A percentile compares a stretch with the other conserved stretches of the same genome.
Evolutionary conservation across 148 eudicot genomes (phyloP).

Genomic region (Rhododendron kiyosumense): DNA sequence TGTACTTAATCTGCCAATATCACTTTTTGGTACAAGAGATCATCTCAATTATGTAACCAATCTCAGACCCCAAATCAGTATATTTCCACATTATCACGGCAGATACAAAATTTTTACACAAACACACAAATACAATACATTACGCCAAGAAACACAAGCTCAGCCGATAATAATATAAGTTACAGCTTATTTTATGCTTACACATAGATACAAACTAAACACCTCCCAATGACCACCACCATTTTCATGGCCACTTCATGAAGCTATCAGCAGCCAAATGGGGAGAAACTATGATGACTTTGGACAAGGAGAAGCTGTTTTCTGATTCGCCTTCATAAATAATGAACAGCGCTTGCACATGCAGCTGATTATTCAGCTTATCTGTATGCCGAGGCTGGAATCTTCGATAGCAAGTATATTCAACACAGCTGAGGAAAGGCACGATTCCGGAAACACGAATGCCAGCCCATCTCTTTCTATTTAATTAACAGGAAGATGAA

Average conservation of each 20-base stretch:
- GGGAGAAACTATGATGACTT: constrained; percentile 1
- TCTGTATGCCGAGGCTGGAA: constrained; percentile 8
- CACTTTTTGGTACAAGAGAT: no score
- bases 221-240: neutral
- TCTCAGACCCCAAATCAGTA: neutral
- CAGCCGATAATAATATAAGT: neutral
- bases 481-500: neutral
- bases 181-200: neutral
- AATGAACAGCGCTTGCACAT: constrained; percentile 2
- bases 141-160: neutral
- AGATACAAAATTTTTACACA: neutral
- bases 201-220: constrained; percentile 9
- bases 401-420: constrained; percentile 7
- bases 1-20: no score
- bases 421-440: constrained; percentile 11
- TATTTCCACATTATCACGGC: neutral
- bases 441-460: constrained; percentile 12
- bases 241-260: neutral
- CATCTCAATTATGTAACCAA: neutral
- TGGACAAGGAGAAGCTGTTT: constrained; percentile 11
- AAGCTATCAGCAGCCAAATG: neutral
- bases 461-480: constrained; percentile 14
- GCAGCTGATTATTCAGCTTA: constrained; percentile 9
- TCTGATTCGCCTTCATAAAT: neutral
- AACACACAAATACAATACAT: neutral